Conservation (phyloP, 2,329 filamentous ascomycete species). For the Cyphellophora europaea region DNA sequence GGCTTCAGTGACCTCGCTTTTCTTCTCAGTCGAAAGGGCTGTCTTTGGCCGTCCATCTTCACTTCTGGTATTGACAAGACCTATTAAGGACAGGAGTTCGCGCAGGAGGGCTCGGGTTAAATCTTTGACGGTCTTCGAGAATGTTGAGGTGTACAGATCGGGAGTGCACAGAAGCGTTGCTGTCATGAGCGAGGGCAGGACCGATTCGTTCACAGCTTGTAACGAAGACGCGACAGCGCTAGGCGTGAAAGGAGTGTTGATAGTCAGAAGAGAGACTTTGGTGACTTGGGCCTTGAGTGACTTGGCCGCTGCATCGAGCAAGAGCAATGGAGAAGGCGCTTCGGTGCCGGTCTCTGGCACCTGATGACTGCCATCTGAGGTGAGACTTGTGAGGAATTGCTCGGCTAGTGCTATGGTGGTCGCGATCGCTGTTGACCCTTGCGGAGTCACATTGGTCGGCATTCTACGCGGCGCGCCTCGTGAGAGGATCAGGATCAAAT, state of each 20-base stretch:
- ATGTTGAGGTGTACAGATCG: constrained; percentile 51
- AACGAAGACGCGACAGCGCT: constrained; percentile 64
- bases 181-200: constrained; percentile 66
- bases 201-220: constrained; percentile 59
- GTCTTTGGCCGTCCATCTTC: constrained; percentile 19
- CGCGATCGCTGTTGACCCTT: too few relatives aligned
- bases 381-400: background rate
- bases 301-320: constrained; percentile 62
- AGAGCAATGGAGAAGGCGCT: constrained; percentile 43
- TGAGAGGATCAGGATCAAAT: too few relatives aligned
- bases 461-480: too few relatives aligned
- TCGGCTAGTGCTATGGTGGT: background rate
- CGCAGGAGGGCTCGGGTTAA: constrained; percentile 51
- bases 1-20: constrained; percentile 50
- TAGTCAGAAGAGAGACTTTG: constrained; percentile 76
- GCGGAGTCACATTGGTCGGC: too few relatives aligned
- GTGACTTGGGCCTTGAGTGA: constrained; percentile 76
- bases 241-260: constrained; percentile 78
- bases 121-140: constrained; percentile 55
- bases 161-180: constrained; percentile 58
- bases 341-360: background rate
- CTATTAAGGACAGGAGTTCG: constrained; percentile 54
- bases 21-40: constrained; percentile 12
- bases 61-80: constrained; percentile 46
- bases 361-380: background rate